Evolutionary conservation across 2,329 filamentous ascomycete species (phyloP).

Genomic region (Diaporthe longicolla): DNA sequence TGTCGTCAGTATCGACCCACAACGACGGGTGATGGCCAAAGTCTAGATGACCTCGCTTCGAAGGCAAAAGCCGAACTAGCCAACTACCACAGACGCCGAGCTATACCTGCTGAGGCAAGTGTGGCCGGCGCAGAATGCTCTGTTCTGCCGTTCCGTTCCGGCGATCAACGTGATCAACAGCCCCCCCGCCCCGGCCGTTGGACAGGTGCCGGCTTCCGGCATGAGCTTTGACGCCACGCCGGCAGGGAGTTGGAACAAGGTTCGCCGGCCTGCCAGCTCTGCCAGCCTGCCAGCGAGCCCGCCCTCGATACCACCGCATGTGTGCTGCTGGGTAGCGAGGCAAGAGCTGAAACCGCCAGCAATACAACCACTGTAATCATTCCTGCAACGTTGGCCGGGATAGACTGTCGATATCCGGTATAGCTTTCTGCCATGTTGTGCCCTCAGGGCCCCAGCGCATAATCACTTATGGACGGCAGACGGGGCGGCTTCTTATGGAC

Average conservation of each 20-base stretch:
- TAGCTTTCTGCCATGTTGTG: neutral
- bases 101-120: constrained; percentile 19
- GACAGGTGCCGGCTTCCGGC: constrained; percentile 4
- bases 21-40: neutral
- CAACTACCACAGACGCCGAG: neutral
- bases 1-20: neutral
- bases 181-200: constrained; percentile 3
- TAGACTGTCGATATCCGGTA: neutral
- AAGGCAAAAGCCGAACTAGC: neutral
- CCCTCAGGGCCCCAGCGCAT: neutral
- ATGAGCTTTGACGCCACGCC: neutral
- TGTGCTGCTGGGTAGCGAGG: neutral
- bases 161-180: constrained; percentile 12
- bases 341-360: constrained; percentile 1
- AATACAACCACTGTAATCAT: neutral
- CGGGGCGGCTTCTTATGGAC: constrained; percentile 12
- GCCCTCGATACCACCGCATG: neutral
- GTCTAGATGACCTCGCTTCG: neutral
- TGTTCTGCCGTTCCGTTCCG: constrained; percentile 14
- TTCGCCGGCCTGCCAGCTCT: neutral
- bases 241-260: neutral
- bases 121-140: neutral
- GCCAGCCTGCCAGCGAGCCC: neutral
- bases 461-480: neutral
- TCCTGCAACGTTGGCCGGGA: constrained; percentile 13